phyloP scores from a whole-genome alignment of 129 eudicot species.

The Centella asiatica region DNA sequence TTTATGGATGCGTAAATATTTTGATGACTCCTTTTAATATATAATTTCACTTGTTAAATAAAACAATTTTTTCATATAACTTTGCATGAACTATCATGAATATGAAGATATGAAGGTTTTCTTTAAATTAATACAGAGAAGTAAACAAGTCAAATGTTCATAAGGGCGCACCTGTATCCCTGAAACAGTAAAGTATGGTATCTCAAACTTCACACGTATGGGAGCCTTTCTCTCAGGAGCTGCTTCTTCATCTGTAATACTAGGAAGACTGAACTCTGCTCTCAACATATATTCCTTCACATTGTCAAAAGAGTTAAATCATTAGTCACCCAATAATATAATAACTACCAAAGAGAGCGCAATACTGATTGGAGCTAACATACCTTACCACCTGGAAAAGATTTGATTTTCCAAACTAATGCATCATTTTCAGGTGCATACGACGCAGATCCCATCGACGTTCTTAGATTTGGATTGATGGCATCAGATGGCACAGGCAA shows the following conservation, averaged over 20 bases:
- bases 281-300: slow-evolving; percentile 93
- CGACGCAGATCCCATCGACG: slow-evolving; percentile 96
- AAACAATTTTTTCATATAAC: not conserved
- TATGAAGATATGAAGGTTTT: not conserved
- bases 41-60: not conserved
- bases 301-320: not conserved
- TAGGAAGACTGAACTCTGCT: slow-evolving; percentile 90
- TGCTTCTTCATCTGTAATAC: slow-evolving; percentile 73
- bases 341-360: not conserved
- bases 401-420: slow-evolving; percentile 89
- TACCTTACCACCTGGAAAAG: slow-evolving; percentile 99
- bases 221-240: slow-evolving; percentile 89
- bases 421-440: slow-evolving; percentile 98
- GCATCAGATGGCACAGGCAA: slow-evolving; percentile 91
- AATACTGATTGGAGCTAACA: not conserved
- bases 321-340: not conserved
- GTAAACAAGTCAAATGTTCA: not conserved
- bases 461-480: slow-evolving; percentile 80
- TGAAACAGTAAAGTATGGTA: slow-evolving; percentile 91
- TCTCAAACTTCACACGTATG: slow-evolving; percentile 87
- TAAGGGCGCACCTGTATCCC: slow-evolving; percentile 69
- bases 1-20: not conserved
- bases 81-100: not conserved
- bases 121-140: not conserved
- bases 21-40: not conserved